These are phyloP conservation scores for Penicillium sp. DNA, from an alignment of 2,329 filamentous ascomycete species.

Conservation along the genomic window DNA sequence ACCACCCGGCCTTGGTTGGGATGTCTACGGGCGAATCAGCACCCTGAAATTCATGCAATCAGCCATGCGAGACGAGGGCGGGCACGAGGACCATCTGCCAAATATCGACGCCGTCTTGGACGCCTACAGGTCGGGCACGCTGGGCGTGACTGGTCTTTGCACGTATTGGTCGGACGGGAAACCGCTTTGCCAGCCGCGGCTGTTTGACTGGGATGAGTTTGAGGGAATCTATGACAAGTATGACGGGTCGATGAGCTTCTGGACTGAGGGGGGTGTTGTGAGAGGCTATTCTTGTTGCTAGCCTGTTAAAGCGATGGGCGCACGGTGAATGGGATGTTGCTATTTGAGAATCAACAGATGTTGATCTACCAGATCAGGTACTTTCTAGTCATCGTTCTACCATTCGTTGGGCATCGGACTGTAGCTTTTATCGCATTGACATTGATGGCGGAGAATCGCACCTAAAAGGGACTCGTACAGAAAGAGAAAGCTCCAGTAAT, in stretches of 20 bases:
- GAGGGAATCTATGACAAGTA: constrained; percentile 1
- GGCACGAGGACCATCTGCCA: background rate
- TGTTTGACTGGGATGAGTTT: constrained; percentile 2
- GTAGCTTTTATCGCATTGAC: too few relatives aligned
- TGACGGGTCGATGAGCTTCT: constrained; percentile 2
- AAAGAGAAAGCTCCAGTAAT: too few relatives aligned
- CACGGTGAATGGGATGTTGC: too few relatives aligned
- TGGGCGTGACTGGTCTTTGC: constrained; percentile 1
- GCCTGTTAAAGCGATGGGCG: too few relatives aligned
- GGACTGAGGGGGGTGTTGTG: constrained; percentile 9
- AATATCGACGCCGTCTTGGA: background rate
- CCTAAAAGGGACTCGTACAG: too few relatives aligned
- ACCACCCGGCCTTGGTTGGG: background rate
- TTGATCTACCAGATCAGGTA: too few relatives aligned
- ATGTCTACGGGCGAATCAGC: background rate
- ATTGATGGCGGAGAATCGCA: too few relatives aligned
- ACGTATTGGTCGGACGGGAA: constrained; percentile 2
- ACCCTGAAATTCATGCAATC: background rate
- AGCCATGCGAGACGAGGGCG: background rate
- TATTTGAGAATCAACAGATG: too few relatives aligned
- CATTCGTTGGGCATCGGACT: too few relatives aligned
- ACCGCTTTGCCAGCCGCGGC: constrained; percentile 2
- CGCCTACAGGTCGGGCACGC: background rate
- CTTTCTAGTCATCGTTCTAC: too few relatives aligned
- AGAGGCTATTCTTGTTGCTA: too few relatives aligned